Evolutionary conservation across 768 basidiomycete species (phyloP).

Genomic region (Rubroboletus pulcherrimus): DNA sequence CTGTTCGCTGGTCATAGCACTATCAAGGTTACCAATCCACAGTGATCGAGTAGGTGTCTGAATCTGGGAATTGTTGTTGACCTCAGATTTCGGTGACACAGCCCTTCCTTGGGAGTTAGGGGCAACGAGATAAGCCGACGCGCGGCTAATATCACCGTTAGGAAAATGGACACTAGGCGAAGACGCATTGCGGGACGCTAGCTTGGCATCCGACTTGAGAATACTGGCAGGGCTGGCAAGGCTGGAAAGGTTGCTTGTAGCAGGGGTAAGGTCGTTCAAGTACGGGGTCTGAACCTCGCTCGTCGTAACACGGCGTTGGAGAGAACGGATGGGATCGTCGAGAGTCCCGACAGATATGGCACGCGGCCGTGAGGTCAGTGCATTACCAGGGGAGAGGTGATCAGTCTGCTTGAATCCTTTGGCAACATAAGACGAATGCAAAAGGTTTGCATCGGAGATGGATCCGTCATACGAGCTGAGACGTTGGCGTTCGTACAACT

Average conservation of each 20-base stretch:
- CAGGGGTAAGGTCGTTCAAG: slow-evolving; percentile 50
- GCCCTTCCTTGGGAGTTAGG: slow-evolving; percentile 68
- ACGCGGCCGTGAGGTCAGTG: slow-evolving; percentile 55
- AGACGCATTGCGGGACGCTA: slow-evolving; percentile 40
- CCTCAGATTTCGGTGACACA: slow-evolving; percentile 80
- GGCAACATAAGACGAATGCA: slow-evolving; percentile 57
- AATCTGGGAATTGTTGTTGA: slow-evolving; percentile 58
- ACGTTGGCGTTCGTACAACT: slow-evolving; percentile 49
- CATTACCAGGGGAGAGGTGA: slow-evolving; percentile 51
- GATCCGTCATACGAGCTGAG: slow-evolving; percentile 60
- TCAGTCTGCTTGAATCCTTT: slow-evolving; percentile 75
- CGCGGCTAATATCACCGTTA: slow-evolving; percentile 55
- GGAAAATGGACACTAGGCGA: slow-evolving; percentile 67
- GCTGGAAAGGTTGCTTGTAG: slow-evolving; percentile 25
- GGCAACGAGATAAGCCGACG: slow-evolving; percentile 64
- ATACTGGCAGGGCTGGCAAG: slow-evolving; percentile 39
- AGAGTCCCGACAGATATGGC: slow-evolving; percentile 88
- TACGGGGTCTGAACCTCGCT: slow-evolving; percentile 55
- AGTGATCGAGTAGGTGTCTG: slow-evolving; percentile 94
- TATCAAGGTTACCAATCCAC: slow-evolving; percentile 98
- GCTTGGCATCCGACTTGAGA: slow-evolving; percentile 56
- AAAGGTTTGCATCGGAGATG: slow-evolving; percentile 47
- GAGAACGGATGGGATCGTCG: slow-evolving; percentile 70
- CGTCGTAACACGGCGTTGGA: slow-evolving; percentile 62
- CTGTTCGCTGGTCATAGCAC: slow-evolving; percentile 89